Base-by-base conservation (phyloP, 2,329 filamentous ascomycete genomes). In the Alternaria sp. region DNA sequence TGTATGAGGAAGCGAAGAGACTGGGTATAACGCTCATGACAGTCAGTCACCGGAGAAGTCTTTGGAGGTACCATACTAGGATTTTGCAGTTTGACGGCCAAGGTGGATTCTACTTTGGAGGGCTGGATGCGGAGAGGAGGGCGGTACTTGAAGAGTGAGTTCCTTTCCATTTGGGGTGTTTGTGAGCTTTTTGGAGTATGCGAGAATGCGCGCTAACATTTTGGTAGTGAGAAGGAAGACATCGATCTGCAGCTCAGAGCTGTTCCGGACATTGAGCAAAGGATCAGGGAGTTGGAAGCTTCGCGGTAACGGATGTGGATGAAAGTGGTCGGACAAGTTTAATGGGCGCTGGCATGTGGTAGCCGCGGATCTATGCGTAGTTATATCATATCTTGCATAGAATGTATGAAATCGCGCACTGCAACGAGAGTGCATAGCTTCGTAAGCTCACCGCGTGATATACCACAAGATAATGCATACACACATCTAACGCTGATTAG, bases 41-140 rank as follows among this genome's bases (percentile, higher is more conserved):
- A 0, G 96, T 99, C 23, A 94, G 90, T 68, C 96, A 99, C 80
- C 86, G 96, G 9, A 85, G 94, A 66, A 97, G 93, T 82, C 81
- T 99, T 71, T 99, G 96, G 96, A 94, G 96, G 80, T 98, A 99
- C 79, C 96, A 99, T 80, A 91, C 89, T 70, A 91, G 91, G 80
- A 98, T 99, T 64, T 81, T 99, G 76, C 96, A 99, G 80, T 99
- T 99, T 78, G 95, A 98, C 79, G 96, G 96, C 0, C 93, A 97
- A 80, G 96, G 96, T 0, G 86, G 93, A 55, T 97, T 92, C 74
- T 88, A 97, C 37, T 99, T 99, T 75, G 96, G 94, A 0, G 88
- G 87, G 60, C 83, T 99, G 54, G 96, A 99, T 80, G 95, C 95
- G 18, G 95, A 97, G 72, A 89, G 87, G 78, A 86, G 96, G 64